These are phyloP conservation scores for Trichophyton equinum DNA, from an alignment of 2,329 filamentous ascomycete species.

Conservation along the genomic window DNA sequence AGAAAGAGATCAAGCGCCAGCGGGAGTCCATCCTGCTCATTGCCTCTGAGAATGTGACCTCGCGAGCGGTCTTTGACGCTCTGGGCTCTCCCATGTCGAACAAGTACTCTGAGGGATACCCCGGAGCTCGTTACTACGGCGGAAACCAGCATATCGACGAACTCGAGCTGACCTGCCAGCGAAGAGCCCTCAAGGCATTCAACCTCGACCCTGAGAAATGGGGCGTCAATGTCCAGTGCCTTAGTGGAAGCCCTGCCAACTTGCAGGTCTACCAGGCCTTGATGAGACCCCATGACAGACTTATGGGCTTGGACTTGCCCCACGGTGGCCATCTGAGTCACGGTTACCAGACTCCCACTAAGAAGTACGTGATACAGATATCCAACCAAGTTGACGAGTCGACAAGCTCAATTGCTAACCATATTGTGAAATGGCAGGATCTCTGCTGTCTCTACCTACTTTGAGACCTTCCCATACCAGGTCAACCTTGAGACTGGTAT, in stretches of 20 bases:
- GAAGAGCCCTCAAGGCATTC: conserved; percentile 84
- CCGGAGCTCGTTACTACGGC: conserved; percentile 95
- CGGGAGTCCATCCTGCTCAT: conserved; percentile 98
- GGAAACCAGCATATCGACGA: conserved; percentile 98
- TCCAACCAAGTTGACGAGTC: not conserved
- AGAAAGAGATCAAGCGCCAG: conserved; percentile 90
- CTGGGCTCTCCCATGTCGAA: conserved; percentile 92
- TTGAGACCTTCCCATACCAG: conserved; percentile 92
- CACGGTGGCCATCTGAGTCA: conserved; percentile 94
- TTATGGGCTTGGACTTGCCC: conserved; percentile 94
- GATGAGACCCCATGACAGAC: conserved; percentile 79
- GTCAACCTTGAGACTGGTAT: conserved; percentile 79
- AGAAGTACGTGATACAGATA: conserved; percentile 47
- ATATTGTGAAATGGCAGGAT: conserved; percentile 45
- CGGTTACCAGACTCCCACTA: conserved; percentile 88
- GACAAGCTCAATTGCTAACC: not conserved
- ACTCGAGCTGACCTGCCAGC: conserved; percentile 90
- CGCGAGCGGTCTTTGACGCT: conserved; percentile 93
- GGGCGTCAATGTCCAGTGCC: conserved; percentile 97
- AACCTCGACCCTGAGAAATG: conserved; percentile 75
- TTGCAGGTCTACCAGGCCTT: conserved; percentile 95
- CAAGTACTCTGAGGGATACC: conserved; percentile 99
- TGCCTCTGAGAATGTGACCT: conserved; percentile 98
- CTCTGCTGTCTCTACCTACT: conserved; percentile 97
- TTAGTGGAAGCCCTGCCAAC: conserved; percentile 89